phyloP scores from a whole-genome alignment of 768 basidiomycete genomes.

The Calocybe gangraenosa region DNA sequence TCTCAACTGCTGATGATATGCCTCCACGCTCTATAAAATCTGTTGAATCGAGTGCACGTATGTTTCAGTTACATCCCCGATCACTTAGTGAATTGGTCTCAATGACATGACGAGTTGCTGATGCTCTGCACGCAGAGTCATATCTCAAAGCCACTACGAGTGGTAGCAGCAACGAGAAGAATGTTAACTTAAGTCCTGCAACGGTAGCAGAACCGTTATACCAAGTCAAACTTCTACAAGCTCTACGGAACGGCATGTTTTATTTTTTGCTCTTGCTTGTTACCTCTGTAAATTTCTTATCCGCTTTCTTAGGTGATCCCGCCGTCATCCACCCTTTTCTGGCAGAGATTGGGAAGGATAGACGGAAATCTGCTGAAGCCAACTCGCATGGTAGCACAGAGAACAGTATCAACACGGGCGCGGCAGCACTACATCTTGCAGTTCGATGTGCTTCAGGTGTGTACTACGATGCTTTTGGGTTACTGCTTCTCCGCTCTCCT shows the following conservation, averaged over 20 bases:
- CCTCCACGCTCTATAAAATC: too few species aligned
- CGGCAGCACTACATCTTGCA: conserved; percentile 76
- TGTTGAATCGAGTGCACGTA: too few species aligned
- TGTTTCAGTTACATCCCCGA: too few species aligned
- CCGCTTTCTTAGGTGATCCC: conserved; percentile 54
- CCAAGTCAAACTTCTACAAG: conserved; percentile 62
- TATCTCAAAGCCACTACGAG: too few species aligned
- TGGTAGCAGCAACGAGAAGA: background rate
- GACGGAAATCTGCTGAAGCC: conserved; percentile 27
- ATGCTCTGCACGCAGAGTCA: too few species aligned
- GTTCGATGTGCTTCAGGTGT: conserved; percentile 76
- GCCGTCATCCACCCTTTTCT: conserved; percentile 79
- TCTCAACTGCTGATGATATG: too few species aligned
- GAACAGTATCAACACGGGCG: conserved; percentile 56
- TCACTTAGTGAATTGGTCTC: too few species aligned
- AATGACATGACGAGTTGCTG: too few species aligned
- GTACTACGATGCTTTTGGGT: conserved; percentile 16
- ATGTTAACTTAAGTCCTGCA: background rate
- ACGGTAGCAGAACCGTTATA: conserved; percentile 41
- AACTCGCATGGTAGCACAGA: conserved; percentile 28
- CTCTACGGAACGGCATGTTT: conserved; percentile 55
- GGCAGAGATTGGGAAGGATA: conserved; percentile 68
- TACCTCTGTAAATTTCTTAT: background rate
- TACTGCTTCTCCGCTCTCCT: background rate
- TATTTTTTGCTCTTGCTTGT: background rate